A percentile compares a stretch with the other conserved stretches of the same genome.
These are phyloP conservation scores for Aleurites moluccanus DNA, from an alignment of 441 rosid species.

Conservation along the genomic window DNA sequence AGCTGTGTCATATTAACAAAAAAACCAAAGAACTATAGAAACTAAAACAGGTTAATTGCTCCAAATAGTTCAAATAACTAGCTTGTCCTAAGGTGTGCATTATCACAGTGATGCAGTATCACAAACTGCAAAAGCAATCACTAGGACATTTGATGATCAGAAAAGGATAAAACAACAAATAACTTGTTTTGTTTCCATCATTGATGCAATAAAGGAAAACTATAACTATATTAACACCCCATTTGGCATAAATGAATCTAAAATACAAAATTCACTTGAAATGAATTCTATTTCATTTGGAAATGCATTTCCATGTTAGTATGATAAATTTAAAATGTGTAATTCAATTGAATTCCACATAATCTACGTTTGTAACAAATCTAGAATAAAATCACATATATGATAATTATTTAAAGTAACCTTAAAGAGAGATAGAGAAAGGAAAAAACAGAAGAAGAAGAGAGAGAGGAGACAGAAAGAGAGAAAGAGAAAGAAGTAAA, in stretches of 20 bases:
- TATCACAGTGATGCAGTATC: neutral
- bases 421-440: neutral
- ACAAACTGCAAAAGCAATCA: neutral
- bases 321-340: too few species aligned
- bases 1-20: conserved; percentile 1
- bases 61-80: conserved; percentile 5
- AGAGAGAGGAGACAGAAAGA: neutral
- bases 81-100: neutral
- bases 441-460: neutral
- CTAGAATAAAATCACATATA: neutral
- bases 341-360: too few species aligned
- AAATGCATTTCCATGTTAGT: too few species aligned
- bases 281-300: too few species aligned
- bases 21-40: neutral
- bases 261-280: too few species aligned
- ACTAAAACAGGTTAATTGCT: neutral
- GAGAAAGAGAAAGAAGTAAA: neutral
- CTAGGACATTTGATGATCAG: neutral
- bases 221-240: neutral
- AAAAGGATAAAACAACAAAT: conserved; percentile 4
- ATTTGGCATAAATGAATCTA: too few species aligned
- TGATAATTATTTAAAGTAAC: too few species aligned
- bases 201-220: neutral
- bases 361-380: neutral
- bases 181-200: neutral